Percentiles rank a stretch among this genome's conserved stretches.
Conservation (phyloP, 345 rosid species). For the Kernera saxatilis region DNA sequence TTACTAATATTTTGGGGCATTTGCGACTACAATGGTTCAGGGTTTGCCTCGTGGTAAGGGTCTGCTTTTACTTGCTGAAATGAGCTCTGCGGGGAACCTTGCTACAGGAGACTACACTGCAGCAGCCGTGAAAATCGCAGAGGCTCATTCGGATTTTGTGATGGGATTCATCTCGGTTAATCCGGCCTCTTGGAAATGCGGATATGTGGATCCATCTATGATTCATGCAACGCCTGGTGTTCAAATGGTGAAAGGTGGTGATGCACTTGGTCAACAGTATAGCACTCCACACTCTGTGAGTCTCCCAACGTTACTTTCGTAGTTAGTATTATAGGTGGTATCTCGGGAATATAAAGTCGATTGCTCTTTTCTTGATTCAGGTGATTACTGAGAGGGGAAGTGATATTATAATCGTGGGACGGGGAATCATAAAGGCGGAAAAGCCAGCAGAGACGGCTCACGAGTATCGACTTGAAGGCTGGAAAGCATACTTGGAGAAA, state of each 20-base stretch:
- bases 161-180: slow-evolving; percentile 96
- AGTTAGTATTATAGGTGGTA: not conserved
- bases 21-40: slow-evolving; percentile 29
- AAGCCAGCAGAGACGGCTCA: slow-evolving; percentile 73
- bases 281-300: slow-evolving; percentile 94
- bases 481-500: slow-evolving; percentile 89
- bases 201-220: slow-evolving; percentile 68
- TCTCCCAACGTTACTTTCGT: slow-evolving; percentile 34
- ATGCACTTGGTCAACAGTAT: slow-evolving; percentile 88
- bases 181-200: slow-evolving; percentile 94
- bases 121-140: slow-evolving; percentile 87
- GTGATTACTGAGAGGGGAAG: slow-evolving; percentile 85
- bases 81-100: slow-evolving; percentile 98
- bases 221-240: slow-evolving; percentile 99
- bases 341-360: not conserved
- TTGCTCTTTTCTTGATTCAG: slow-evolving; percentile 22
- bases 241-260: slow-evolving; percentile 90
- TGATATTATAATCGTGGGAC: slow-evolving; percentile 93
- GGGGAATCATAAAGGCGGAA: slow-evolving; percentile 86
- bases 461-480: slow-evolving; percentile 85
- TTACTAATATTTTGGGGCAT: not conserved
- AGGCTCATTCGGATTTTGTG: slow-evolving; percentile 90
- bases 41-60: slow-evolving; percentile 95
- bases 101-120: slow-evolving; percentile 96
- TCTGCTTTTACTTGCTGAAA: slow-evolving; percentile 83